A percentile compares a stretch with the other conserved stretches of the same genome.
phyloP scores from a whole-genome alignment of 768 basidiomycete species.

The Xerocomellus intermedius region DNA sequence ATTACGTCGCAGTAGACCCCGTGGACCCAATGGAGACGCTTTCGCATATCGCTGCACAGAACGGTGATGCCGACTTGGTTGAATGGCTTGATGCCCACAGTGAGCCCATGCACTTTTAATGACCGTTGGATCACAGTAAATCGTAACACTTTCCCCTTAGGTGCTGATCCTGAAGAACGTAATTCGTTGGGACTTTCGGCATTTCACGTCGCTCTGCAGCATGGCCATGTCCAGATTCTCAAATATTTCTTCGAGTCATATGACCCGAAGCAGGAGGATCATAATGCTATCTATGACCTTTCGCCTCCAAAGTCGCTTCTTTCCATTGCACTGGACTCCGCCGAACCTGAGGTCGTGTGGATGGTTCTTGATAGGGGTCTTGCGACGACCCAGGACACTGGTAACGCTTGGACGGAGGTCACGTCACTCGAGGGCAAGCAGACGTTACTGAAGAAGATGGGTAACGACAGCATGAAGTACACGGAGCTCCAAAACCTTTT shows the following conservation, averaged over 20 bases:
- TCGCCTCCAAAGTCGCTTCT: constrained; percentile 45
- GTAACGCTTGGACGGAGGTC: constrained; percentile 49
- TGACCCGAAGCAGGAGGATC: constrained; percentile 53
- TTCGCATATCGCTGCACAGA: constrained; percentile 60
- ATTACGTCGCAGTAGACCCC: constrained; percentile 45
- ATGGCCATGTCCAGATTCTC: constrained; percentile 51
- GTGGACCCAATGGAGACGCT: constrained; percentile 66
- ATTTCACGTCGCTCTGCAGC: constrained; percentile 62
- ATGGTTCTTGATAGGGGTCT: constrained; percentile 60
- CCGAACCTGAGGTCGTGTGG: constrained; percentile 63
- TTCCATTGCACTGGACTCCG: constrained; percentile 56
- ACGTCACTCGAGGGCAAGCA: constrained; percentile 37
- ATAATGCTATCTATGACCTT: constrained; percentile 45
- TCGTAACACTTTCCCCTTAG: constrained; percentile 37
- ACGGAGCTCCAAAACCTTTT: constrained; percentile 55
- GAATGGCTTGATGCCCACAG: constrained; percentile 74
- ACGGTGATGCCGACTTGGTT: constrained; percentile 56
- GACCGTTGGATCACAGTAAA: constrained; percentile 18
- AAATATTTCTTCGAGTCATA: constrained; percentile 62
- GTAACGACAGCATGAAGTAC: constrained; percentile 35
- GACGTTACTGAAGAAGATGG: constrained; percentile 22
- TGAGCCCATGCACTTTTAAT: constrained; percentile 38
- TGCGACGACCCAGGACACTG: constrained; percentile 47
- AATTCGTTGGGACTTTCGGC: constrained; percentile 57
- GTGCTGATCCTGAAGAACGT: constrained; percentile 71